Evolutionary conservation across 305 asterid genomes (phyloP), one percentile per base, ranked within the genome.

Genomic region (Fraxinus xanthoxyloides): DNA sequence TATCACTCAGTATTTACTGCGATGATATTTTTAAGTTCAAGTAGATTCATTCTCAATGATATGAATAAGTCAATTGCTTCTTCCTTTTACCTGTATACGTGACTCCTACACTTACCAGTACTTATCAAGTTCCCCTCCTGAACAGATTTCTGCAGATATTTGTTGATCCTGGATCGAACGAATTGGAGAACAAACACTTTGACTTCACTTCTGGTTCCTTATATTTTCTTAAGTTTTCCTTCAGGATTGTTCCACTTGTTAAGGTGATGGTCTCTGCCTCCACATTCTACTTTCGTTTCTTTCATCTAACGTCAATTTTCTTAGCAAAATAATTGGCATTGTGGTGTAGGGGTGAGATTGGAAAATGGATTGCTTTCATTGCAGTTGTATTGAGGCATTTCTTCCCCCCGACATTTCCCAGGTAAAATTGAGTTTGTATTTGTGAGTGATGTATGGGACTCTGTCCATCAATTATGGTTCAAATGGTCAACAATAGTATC

Each of bases 341-440:
- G 77, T 17, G 70, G 51, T 72, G 82, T 48, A 95, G 99, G 90
- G 98, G 98, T 28, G 96, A 97, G 75, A 94, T 92, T 3, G 99
- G 99, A 13, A 91, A 85, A 69, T 97, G 98, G 99, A 87, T 93
- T 74, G 97, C 98, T 28, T 85, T 96, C 79, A 63, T 93, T 26
- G 97, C 98, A 21, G 98, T 96, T 4, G 95, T 94, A 3, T 84
- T 94, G 15, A 92, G 96, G 91, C 98, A 93, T 67, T 97, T 97
- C 92, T 97, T 92, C 87, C 98, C 98, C 2, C 90, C n/a, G 95
- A 9, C 98, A 93, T 89, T 92, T 94, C 87, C 99, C 99, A 83
- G 97, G 99, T 92, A 72, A n/a, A 46, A 9, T 31, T 7, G 54
- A 48, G 59, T 13, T 15, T 4, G 21, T 48, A 48, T 48, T 3